Conservation (phyloP, 2,329 filamentous ascomycete genomes). For the Neonectria faginata region DNA sequence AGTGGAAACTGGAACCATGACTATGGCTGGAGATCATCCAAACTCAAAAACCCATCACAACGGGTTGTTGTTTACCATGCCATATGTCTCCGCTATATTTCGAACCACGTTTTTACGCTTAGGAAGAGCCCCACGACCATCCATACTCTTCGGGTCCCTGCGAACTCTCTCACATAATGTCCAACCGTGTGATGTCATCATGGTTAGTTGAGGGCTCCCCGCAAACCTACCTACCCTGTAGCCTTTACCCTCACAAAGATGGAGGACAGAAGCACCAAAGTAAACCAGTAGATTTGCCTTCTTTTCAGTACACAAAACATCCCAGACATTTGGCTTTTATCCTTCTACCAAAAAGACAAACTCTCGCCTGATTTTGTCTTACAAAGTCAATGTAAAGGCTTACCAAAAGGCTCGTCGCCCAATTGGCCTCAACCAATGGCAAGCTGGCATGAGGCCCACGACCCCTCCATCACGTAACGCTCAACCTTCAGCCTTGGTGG, state of each 20-base stretch:
- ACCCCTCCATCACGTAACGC: constrained; percentile 44
- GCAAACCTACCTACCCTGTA: constrained; percentile 6
- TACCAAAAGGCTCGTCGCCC: neutral
- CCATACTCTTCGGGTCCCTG: neutral
- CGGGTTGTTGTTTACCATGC: neutral
- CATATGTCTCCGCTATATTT: neutral
- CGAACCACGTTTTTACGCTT: neutral
- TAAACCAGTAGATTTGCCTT: neutral
- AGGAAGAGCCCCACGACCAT: neutral
- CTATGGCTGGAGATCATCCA: too few species aligned
- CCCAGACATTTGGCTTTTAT: neutral
- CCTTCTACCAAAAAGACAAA: neutral
- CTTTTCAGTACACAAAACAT: too few species aligned
- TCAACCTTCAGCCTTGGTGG: constrained; percentile 39
- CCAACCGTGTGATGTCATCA: constrained; percentile 6
- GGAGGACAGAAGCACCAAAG: neutral
- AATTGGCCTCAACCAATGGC: constrained; percentile 33
- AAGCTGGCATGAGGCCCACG: constrained; percentile 36
- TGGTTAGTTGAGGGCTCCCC: neutral
- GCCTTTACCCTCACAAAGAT: neutral
- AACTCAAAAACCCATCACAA: too few species aligned
- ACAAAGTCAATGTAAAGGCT: constrained; percentile 1
- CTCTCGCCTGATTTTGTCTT: neutral
- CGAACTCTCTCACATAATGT: neutral
- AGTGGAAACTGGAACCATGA: too few species aligned